Base-by-base conservation (phyloP, 805 yeast species). In the Kregervanrija pseudodelftensis region DNA sequence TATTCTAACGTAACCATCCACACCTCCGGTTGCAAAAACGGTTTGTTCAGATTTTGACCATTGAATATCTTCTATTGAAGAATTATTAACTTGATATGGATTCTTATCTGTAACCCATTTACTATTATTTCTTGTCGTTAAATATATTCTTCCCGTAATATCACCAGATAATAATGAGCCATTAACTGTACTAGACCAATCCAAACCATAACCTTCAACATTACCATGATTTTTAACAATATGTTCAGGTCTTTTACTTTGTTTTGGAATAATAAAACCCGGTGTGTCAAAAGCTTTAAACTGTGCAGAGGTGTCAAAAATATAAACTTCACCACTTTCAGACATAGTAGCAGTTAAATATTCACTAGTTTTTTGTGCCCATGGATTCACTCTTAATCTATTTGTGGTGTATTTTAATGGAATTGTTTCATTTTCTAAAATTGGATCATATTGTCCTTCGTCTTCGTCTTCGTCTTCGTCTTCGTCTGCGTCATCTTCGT, bases 171-270 rank as follows among this genome's bases (percentile, higher is more conserved):
- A 71, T 49, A 93, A 68, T 1, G 89, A 74, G 16, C 98, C 98
- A 3, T 87, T 77, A 48, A 80, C 76, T 51, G 84, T 68, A 37
- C 97, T 96, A 1, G 95, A 86, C 99, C 99, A 93, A 65, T 91
- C 99, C 38, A 93, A 64, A 12, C 96, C 99, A 59, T 88, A 93
- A 33, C 99, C 98, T 68, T 93, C 99, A n/a, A 86, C 95, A 53
- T 83, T 82, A 17, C 97, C 97, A 62, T 93, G 99, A 51, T 68
- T 74, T 58, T 77, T 77, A 48, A 93, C 72, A 7, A 95, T 88
- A 66, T 89, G 90, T 10, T 80, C 60, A 14, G 98, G 96, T 62
- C 81, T 77, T 60, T 84, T 87, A 50, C 81, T 76, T 13, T 74
- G 66, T 60, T 89, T 90, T 41, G 95, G 85, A 51, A 91, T 78